A percentile compares a stretch with the other conserved stretches of the same genome.
Conservation (phyloP, 352 stramenopile genomes). For the Phytophthora ohioensis region DNA sequence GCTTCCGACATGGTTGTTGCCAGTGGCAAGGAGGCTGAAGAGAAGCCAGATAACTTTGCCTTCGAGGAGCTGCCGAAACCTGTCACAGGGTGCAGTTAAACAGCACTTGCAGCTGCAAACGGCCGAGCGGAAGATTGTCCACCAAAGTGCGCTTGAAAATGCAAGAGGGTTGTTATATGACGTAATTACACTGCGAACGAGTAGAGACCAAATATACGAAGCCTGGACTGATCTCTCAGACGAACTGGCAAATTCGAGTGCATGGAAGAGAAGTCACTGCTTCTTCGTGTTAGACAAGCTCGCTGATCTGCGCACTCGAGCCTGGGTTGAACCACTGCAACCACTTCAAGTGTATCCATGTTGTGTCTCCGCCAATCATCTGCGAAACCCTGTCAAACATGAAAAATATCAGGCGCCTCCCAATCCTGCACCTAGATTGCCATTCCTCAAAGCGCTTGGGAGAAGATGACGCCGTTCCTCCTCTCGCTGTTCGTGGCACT, state of each 20-base stretch:
- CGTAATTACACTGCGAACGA: too few relatives aligned
- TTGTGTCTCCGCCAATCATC: slow-evolving; percentile 20
- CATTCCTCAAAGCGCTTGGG: slow-evolving; percentile 9
- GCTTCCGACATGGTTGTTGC: slow-evolving; percentile 1
- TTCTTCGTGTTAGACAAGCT: too few relatives aligned
- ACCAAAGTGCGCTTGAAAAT: too few relatives aligned
- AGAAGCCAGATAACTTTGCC: background rate
- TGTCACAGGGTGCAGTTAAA: background rate
- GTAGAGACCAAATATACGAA: too few relatives aligned
- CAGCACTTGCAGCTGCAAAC: background rate
- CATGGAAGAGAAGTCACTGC: too few relatives aligned
- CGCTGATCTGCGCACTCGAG: background rate
- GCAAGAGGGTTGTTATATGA: too few relatives aligned
- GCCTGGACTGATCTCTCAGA: too few relatives aligned
- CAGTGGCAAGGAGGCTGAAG: slow-evolving; percentile 8
- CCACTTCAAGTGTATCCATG: slow-evolving; percentile 21
- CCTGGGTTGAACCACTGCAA: background rate
- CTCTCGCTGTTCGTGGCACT: slow-evolving; percentile 26
- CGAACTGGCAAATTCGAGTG: too few relatives aligned
- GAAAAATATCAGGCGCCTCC: slow-evolving; percentile 28
- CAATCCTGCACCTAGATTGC: slow-evolving; percentile 19
- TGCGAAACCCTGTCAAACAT: slow-evolving; percentile 18
- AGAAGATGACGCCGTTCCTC: slow-evolving; percentile 26
- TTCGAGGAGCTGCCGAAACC: background rate
- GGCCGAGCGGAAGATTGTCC: too few relatives aligned